Conservation (phyloP, 768 basidiomycete species). For the Russula abietina region DNA sequence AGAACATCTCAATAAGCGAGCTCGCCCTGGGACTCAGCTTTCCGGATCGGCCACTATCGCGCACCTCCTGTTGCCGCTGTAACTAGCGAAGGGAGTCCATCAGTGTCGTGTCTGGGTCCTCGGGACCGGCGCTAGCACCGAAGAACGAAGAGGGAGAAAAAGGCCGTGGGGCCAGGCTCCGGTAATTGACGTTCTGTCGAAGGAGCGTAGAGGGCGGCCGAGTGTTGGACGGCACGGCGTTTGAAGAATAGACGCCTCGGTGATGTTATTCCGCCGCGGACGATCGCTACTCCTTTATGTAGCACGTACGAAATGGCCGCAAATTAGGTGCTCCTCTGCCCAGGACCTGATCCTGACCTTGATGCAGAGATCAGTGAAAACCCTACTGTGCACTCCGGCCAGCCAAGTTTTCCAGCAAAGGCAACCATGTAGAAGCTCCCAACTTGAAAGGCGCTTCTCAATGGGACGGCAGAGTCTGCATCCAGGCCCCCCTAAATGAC, state of each 20-base stretch:
- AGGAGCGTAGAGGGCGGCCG: too few relatives aligned
- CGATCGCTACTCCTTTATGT: conserved; percentile 26
- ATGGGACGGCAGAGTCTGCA: too few relatives aligned
- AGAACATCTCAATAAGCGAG: conserved; percentile 63
- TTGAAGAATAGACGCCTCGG: conserved; percentile 12
- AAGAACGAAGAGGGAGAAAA: not conserved
- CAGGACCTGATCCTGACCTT: too few relatives aligned
- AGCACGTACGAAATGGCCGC: conserved; percentile 13
- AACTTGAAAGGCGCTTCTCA: too few relatives aligned
- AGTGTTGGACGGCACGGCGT: not conserved
- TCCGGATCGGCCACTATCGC: conserved; percentile 21
- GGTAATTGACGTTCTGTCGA: too few relatives aligned
- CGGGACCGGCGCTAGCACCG: not conserved
- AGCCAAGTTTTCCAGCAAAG: too few relatives aligned
- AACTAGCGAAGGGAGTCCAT: not conserved
- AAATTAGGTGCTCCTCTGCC: not conserved
- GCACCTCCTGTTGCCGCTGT: conserved; percentile 6
- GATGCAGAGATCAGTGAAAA: too few relatives aligned
- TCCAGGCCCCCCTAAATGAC: too few relatives aligned
- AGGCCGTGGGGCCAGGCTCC: not conserved
- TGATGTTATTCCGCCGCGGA: conserved; percentile 13
- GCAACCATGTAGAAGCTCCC: too few relatives aligned
- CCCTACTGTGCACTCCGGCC: too few relatives aligned
- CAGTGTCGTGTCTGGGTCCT: not conserved
- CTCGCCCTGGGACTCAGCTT: conserved; percentile 51